Percentiles rank a stretch among this genome's conserved stretches.
Conservation (phyloP, 805 yeast species). For the Martiniozyma abietophila region DNA sequence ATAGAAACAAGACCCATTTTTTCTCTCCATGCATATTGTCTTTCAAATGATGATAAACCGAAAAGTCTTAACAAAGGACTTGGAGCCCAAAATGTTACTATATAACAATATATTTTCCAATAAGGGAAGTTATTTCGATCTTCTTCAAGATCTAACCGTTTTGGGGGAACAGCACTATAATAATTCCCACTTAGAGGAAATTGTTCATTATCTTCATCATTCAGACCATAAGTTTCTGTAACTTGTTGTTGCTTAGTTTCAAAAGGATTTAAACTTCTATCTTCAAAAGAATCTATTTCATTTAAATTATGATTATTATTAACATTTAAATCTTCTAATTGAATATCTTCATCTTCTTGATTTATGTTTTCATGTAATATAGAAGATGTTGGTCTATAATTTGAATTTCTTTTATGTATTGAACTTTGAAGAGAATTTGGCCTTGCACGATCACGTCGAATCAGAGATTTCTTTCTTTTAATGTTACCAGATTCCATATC, state of each 20-base stretch:
- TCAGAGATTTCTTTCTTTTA: slow-evolving; percentile 57
- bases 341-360: slow-evolving; percentile 5
- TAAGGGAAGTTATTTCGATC: slow-evolving; percentile 23
- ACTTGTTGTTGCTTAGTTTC: slow-evolving; percentile 3
- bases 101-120: slow-evolving; percentile 80
- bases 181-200: slow-evolving; percentile 10
- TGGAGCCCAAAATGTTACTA: slow-evolving; percentile 90
- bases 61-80: slow-evolving; percentile 56
- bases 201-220: slow-evolving; percentile 39
- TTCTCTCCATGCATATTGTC: slow-evolving; percentile 97
- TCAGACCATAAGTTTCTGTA: slow-evolving; percentile 35
- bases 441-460: slow-evolving; percentile 72
- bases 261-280: slow-evolving; percentile 4
- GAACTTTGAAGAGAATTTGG: slow-evolving; percentile 8
- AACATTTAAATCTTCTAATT: slow-evolving; percentile 1
- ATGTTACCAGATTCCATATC: slow-evolving; percentile 25
- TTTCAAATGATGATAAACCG: slow-evolving; percentile 70
- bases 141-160: slow-evolving; percentile 17
- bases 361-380: no score
- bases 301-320: no score
- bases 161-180: slow-evolving; percentile 17
- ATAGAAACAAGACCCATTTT: slow-evolving; percentile 78
- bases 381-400: no score
- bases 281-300: no score
- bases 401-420: slow-evolving; percentile 1